These are phyloP conservation scores for Terfezia boudieri DNA, from an alignment of 495 filamentous ascomycete species.

Conservation along the genomic window DNA sequence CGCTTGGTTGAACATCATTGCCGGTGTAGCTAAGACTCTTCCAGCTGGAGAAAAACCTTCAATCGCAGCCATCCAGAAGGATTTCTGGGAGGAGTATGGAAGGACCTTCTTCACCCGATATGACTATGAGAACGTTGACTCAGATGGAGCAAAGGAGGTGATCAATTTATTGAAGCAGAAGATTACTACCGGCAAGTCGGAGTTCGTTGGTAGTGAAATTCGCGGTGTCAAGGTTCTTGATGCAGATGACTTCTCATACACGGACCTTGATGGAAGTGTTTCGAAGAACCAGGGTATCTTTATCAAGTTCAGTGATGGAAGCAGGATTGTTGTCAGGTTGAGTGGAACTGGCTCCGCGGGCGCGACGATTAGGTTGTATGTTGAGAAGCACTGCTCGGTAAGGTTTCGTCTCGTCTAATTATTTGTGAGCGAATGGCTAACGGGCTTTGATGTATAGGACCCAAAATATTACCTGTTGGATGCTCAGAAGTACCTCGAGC, in stretches of 20 bases:
- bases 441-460: conserved; percentile 28
- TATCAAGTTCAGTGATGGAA: conserved; percentile 83
- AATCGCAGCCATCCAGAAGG: conserved; percentile 83
- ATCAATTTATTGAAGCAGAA: conserved; percentile 51
- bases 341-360: conserved; percentile 88
- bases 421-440: not conserved
- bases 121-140: conserved; percentile 89
- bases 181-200: conserved; percentile 31
- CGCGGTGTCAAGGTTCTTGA: conserved; percentile 56
- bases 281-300: conserved; percentile 91
- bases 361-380: conserved; percentile 86
- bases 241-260: conserved; percentile 92
- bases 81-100: conserved; percentile 93
- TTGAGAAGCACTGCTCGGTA: conserved; percentile 61
- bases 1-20: conserved; percentile 97
- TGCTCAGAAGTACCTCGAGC: conserved; percentile 85
- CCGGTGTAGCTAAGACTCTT: conserved; percentile 67
- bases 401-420: not conserved
- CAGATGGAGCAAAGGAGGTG: conserved; percentile 71
- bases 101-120: conserved; percentile 98
- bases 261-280: conserved; percentile 85
- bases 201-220: conserved; percentile 61
- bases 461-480: conserved; percentile 46
- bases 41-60: conserved; percentile 47
- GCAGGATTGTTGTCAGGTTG: conserved; percentile 76